Conservation (phyloP, 495 filamentous ascomycete genomes). For the Cercophora newfieldiana region DNA sequence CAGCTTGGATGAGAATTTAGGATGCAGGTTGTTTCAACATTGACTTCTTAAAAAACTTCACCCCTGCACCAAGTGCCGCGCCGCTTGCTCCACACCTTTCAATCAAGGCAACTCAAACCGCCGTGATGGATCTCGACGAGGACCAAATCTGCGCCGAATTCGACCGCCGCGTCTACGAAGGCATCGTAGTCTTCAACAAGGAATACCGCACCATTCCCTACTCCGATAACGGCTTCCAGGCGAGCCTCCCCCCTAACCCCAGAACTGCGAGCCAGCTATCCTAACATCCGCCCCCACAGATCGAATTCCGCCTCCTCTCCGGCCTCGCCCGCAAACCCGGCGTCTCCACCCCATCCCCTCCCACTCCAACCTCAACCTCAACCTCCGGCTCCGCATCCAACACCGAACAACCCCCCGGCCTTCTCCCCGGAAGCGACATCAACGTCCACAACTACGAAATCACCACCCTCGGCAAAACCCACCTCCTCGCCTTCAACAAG, state of each 20-base stretch:
- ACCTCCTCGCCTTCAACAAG: constrained; percentile 43
- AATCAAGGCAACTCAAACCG: not conserved
- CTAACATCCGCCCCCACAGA: constrained; percentile 13
- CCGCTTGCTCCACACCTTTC: no score
- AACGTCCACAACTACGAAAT: constrained; percentile 24
- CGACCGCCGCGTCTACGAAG: not conserved
- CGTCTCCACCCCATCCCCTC: not conserved
- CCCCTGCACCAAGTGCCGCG: not conserved
- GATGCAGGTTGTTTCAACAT: no score
- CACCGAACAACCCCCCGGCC: no score
- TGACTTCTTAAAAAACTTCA: no score
- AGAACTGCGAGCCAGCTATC: not conserved
- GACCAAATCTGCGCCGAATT: not conserved
- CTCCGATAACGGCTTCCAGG: constrained; percentile 1
- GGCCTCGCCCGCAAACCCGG: constrained; percentile 18
- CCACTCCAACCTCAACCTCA: not conserved
- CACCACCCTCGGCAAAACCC: constrained; percentile 24
- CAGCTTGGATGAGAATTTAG: no score
- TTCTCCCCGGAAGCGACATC: constrained; percentile 33
- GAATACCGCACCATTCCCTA: not conserved
- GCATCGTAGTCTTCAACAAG: not conserved
- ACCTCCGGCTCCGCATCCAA: not conserved
- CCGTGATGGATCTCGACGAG: not conserved
- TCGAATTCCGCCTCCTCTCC: constrained; percentile 25
- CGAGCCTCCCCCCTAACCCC: not conserved